These are phyloP conservation scores for Cladosporium velox DNA, from an alignment of 2,329 filamentous ascomycete genomes.

Conservation along the genomic window DNA sequence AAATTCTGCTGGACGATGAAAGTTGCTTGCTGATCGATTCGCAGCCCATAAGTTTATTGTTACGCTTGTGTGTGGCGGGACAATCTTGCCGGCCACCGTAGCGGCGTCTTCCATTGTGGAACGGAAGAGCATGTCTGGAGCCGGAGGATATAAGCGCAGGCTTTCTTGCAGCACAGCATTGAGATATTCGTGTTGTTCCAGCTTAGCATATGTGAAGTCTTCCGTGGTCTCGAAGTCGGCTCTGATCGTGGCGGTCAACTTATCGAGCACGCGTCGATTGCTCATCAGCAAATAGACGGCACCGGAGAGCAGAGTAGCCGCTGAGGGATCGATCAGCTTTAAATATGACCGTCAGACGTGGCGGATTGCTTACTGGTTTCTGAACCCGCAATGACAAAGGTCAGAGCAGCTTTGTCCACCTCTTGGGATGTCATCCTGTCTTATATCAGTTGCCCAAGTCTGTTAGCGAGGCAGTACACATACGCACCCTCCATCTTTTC, in stretches of 20 bases:
- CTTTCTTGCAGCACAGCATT: slow-evolving; percentile 41
- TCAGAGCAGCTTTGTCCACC: background rate
- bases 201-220: slow-evolving; percentile 38
- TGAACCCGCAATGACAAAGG: background rate
- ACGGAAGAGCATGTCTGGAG: slow-evolving; percentile 26
- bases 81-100: background rate
- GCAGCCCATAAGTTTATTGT: slow-evolving; percentile 19
- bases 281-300: slow-evolving; percentile 36
- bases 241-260: slow-evolving; percentile 41
- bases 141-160: slow-evolving; percentile 42
- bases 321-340: slow-evolving; percentile 28
- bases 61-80: slow-evolving; percentile 1
- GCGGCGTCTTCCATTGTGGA: background rate
- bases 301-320: slow-evolving; percentile 39
- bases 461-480: background rate
- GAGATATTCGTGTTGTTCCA: slow-evolving; percentile 41
- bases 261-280: slow-evolving; percentile 33
- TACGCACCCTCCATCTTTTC: background rate
- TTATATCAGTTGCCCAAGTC: background rate
- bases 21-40: slow-evolving; percentile 28
- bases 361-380: slow-evolving; percentile 13
- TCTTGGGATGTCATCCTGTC: background rate
- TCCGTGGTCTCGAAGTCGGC: slow-evolving; percentile 27
- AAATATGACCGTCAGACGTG: too few species aligned
- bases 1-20: slow-evolving; percentile 28